phyloP scores from a whole-genome alignment of 1,284 basidiomycete genomes.

The Ganoderma lingzhi region DNA sequence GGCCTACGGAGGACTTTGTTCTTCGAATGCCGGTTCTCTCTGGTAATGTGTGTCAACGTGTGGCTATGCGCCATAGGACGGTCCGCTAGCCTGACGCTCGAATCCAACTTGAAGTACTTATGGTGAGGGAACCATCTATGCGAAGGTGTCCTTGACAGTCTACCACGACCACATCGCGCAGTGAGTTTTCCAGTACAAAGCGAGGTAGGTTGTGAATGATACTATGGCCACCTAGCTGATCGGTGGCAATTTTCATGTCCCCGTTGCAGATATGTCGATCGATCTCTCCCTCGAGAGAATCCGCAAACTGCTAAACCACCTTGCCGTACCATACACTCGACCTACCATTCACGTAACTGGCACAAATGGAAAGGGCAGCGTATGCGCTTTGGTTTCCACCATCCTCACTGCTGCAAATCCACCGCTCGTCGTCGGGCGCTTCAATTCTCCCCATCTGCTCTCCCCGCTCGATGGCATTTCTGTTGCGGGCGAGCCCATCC shows the following conservation, averaged over 20 bases:
- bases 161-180: background rate
- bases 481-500: conserved; percentile 69
- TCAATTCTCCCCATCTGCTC: conserved; percentile 94
- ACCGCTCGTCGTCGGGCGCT: conserved; percentile 80
- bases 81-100: background rate
- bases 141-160: background rate
- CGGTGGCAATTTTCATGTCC: background rate
- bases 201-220: background rate
- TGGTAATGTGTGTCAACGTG: background rate
- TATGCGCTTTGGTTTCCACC: conserved; percentile 84
- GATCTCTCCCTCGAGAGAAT: conserved; percentile 84
- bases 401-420: conserved; percentile 62
- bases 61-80: background rate
- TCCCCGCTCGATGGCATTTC: conserved; percentile 82
- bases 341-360: conserved; percentile 95
- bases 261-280: conserved; percentile 63
- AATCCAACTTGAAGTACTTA: background rate
- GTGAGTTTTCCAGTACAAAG: background rate
- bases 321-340: conserved; percentile 70
- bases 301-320: conserved; percentile 57
- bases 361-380: conserved; percentile 98
- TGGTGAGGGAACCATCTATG: background rate
- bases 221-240: background rate
- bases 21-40: background rate
- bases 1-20: background rate